These are phyloP conservation scores for Hypoxylon sp. DNA, from an alignment of 2,329 filamentous ascomycete species.

Conservation along the genomic window DNA sequence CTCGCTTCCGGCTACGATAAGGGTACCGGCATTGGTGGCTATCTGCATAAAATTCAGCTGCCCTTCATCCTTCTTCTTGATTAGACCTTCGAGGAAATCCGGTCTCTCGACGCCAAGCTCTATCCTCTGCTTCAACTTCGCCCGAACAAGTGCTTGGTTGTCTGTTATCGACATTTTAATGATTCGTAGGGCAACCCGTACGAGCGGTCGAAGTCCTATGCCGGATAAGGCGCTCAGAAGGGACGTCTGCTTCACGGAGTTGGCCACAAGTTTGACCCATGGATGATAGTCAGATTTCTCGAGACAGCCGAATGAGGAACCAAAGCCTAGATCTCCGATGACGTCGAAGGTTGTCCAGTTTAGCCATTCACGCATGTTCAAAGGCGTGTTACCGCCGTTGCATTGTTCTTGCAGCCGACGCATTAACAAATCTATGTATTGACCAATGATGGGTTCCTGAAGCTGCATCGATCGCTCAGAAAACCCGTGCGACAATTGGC, in stretches of 20 bases:
- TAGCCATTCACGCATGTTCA: slow-evolving; percentile 47
- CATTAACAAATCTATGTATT: slow-evolving; percentile 55
- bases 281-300: slow-evolving; percentile 44
- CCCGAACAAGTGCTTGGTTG: slow-evolving; percentile 22
- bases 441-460: slow-evolving; percentile 57
- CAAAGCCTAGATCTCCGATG: slow-evolving; percentile 44
- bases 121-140: slow-evolving; percentile 46
- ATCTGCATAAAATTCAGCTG: slow-evolving; percentile 29
- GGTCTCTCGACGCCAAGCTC: slow-evolving; percentile 43
- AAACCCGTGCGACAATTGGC: slow-evolving; percentile 56
- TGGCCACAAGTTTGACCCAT: slow-evolving; percentile 37
- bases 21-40: slow-evolving; percentile 21
- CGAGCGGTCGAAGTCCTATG: slow-evolving; percentile 18
- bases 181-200: slow-evolving; percentile 4
- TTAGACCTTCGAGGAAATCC: slow-evolving; percentile 51
- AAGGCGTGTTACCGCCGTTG: slow-evolving; percentile 22
- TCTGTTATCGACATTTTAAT: slow-evolving; percentile 26
- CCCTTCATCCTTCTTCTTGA: slow-evolving; percentile 47
- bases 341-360: slow-evolving; percentile 46
- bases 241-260: slow-evolving; percentile 20
- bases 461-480: slow-evolving; percentile 56
- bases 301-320: slow-evolving; percentile 42
- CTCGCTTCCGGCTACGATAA: slow-evolving; percentile 45
- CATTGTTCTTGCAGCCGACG: slow-evolving; percentile 46
- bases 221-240: slow-evolving; percentile 9